Percentiles rank a stretch among this genome's conserved stretches.
Conservation (phyloP, 257 asterid species). For the Solanum ossicruentum region DNA sequence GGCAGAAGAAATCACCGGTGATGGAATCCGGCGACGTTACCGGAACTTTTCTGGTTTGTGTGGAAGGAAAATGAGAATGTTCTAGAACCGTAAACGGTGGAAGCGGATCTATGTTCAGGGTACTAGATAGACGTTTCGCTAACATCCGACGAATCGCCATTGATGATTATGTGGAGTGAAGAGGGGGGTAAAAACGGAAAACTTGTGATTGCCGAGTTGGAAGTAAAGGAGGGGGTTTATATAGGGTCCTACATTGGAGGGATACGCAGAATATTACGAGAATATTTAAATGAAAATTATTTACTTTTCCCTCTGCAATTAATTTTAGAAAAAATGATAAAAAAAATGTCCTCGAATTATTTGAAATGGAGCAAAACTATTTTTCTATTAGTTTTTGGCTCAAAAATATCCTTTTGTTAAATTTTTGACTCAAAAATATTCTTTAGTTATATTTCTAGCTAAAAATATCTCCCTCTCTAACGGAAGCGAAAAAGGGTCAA, state of each 20-base stretch:
- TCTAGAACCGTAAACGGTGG: not conserved
- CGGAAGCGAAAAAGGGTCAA: no score
- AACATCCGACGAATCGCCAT: constrained; percentile 55
- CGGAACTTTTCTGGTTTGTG: not conserved
- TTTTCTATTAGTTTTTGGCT: no score
- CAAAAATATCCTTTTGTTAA: no score
- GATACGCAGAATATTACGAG: not conserved
- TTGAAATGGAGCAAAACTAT: no score
- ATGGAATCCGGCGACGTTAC: constrained; percentile 12
- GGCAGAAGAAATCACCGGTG: constrained; percentile 21
- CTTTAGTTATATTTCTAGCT: no score
- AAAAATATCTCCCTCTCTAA: no score
- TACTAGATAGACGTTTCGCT: constrained; percentile 10
- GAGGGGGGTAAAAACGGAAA: not conserved
- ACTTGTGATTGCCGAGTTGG: not conserved
- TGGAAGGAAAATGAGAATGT: constrained; percentile 16
- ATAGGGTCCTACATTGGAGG: constrained; percentile 19
- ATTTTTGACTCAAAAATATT: no score
- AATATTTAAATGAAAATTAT: not conserved
- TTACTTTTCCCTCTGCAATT: not conserved
- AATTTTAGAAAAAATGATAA: no score
- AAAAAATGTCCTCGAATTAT: no score
- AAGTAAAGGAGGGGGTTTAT: constrained; percentile 2
- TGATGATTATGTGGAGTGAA: not conserved
- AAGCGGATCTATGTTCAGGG: not conserved